These are phyloP conservation scores for Populus pruinosa DNA, from an alignment of 345 rosid species.

Conservation along the genomic window DNA sequence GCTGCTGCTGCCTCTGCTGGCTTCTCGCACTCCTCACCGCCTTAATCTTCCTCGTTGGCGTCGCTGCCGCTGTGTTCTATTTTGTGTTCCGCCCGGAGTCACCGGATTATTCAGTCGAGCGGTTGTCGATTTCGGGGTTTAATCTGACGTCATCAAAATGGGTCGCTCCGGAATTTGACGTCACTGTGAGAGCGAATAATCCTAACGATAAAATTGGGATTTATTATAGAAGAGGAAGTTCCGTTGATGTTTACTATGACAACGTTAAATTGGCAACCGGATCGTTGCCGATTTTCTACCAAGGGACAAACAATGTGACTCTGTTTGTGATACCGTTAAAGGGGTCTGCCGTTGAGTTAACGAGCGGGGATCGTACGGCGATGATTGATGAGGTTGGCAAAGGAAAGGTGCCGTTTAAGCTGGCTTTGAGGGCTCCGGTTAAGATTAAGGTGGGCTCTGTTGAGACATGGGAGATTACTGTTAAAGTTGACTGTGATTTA, in stretches of 20 bases:
- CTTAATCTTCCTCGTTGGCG: conserved; percentile 42
- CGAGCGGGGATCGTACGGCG: conserved; percentile 18
- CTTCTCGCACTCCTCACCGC: conserved; percentile 27
- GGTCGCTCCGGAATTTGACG: conserved; percentile 54
- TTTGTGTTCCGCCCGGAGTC: conserved; percentile 63
- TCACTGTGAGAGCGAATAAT: conserved; percentile 54
- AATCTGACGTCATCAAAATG: conserved; percentile 43
- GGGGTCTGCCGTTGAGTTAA: conserved; percentile 48
- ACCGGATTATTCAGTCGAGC: conserved; percentile 52
- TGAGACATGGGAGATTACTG: conserved; percentile 69
- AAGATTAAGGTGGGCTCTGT: conserved; percentile 64
- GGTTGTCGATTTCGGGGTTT: conserved; percentile 47
- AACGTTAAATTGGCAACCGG: conserved; percentile 47
- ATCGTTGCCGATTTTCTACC: conserved; percentile 46
- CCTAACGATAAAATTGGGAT: conserved; percentile 68
- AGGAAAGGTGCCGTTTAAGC: conserved; percentile 49
- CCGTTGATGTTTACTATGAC: conserved; percentile 38
- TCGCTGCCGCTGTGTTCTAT: conserved; percentile 52
- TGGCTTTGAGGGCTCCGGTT: conserved; percentile 59
- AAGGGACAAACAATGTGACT: conserved; percentile 62
- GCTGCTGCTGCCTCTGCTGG: conserved; percentile 49
- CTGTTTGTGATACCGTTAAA: conserved; percentile 38
- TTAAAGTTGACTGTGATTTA: conserved; percentile 61
- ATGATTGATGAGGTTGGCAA: conserved; percentile 25
- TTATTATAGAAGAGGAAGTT: conserved; percentile 47